phyloP scores from a whole-genome alignment of 2,329 filamentous ascomycete genomes.

The Dryadomyces sulphureus region DNA sequence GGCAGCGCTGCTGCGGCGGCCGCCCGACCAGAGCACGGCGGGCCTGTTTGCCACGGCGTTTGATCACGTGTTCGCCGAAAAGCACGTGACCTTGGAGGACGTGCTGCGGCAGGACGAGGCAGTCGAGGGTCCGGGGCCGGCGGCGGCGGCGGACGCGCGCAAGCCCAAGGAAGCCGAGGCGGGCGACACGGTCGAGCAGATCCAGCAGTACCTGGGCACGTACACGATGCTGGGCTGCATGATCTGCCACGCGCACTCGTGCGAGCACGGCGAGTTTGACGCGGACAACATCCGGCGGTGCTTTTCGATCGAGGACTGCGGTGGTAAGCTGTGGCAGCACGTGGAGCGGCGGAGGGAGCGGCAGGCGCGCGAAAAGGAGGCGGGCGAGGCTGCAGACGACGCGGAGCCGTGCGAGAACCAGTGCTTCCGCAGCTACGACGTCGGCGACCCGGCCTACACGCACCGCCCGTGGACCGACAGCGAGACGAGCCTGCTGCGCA shows the following conservation, averaged over 20 bases:
- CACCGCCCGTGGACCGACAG: slow-evolving; percentile 30
- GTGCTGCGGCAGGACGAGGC: slow-evolving; percentile 38
- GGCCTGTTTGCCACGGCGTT: slow-evolving; percentile 42
- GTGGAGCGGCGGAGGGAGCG: slow-evolving; percentile 10
- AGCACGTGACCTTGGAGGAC: slow-evolving; percentile 32
- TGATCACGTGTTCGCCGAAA: slow-evolving; percentile 35
- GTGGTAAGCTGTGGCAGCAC: slow-evolving; percentile 9
- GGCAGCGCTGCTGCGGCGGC: slow-evolving; percentile 22
- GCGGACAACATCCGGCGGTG: slow-evolving; percentile 35
- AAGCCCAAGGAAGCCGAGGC: slow-evolving; percentile 22
- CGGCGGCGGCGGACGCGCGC: slow-evolving; percentile 38
- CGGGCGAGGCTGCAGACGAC: background rate
- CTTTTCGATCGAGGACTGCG: slow-evolving; percentile 30
- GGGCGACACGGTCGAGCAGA: slow-evolving; percentile 17
- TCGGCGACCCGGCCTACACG: slow-evolving; percentile 17
- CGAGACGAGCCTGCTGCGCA: slow-evolving; percentile 32
- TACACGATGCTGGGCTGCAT: slow-evolving; percentile 41
- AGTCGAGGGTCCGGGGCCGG: slow-evolving; percentile 36
- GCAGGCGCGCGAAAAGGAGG: slow-evolving; percentile 12
- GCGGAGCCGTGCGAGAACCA: slow-evolving; percentile 21
- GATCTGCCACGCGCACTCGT: slow-evolving; percentile 45
- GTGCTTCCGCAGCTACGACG: slow-evolving; percentile 26
- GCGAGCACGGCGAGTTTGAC: slow-evolving; percentile 46
- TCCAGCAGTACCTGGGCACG: slow-evolving; percentile 35
- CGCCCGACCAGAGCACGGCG: slow-evolving; percentile 26